These are phyloP conservation scores for Mrakia blollopis DNA, from an alignment of 768 basidiomycete genomes.

Conservation along the genomic window DNA sequence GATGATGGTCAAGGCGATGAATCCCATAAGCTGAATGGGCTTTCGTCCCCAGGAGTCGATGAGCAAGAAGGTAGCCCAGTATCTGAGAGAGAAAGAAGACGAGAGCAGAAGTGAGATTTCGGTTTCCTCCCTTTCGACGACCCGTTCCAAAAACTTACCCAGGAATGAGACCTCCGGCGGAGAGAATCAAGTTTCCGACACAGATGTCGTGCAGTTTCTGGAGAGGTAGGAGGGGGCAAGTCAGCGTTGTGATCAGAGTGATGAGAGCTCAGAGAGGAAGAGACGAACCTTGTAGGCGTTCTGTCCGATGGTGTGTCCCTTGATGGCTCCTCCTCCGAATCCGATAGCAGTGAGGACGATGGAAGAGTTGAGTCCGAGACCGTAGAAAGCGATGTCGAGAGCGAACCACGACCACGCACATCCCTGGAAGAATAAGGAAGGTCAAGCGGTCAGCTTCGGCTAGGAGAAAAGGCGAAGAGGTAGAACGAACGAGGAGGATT, in stretches of 20 bases:
- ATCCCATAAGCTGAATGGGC: constrained; percentile 56
- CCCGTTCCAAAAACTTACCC: neutral
- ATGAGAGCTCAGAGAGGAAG: no score
- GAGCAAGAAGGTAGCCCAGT: constrained; percentile 43
- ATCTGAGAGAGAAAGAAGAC: constrained; percentile 34
- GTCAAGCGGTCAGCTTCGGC: no score
- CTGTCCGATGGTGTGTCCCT: constrained; percentile 34
- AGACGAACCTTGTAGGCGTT: constrained; percentile 40
- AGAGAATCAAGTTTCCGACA: constrained; percentile 45
- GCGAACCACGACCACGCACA: constrained; percentile 84
- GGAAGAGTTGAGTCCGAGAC: constrained; percentile 75
- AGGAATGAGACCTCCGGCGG: constrained; percentile 46
- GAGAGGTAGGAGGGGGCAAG: no score
- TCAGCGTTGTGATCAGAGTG: no score
- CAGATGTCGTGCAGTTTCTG: constrained; percentile 42
- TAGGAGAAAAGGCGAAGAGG: no score
- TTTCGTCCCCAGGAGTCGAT: constrained; percentile 67
- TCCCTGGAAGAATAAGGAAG: no score
- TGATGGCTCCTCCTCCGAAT: constrained; percentile 51
- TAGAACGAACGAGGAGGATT: constrained; percentile 65
- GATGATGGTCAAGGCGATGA: constrained; percentile 38
- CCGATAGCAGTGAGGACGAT: constrained; percentile 67
- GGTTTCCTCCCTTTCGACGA: neutral
- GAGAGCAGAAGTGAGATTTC: neutral
- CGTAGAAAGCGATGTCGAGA: constrained; percentile 80